A percentile compares a stretch with the other conserved stretches of the same genome.
These are phyloP conservation scores for Borovskyia barvae DNA, from an alignment of 208 protist species.

Conservation along the genomic window DNA sequence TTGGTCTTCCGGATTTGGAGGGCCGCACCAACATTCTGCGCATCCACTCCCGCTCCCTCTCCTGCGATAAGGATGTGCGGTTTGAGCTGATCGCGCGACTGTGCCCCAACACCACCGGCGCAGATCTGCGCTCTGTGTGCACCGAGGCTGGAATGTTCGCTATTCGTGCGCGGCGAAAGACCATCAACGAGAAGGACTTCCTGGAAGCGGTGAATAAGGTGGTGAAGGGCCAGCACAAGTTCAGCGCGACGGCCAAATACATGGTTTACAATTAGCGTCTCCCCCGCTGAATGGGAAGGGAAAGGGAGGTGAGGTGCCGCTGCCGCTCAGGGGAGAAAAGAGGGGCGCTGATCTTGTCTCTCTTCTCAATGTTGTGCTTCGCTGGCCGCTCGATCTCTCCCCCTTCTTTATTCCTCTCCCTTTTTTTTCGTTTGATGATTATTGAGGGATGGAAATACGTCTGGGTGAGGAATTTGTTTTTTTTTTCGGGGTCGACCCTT, in stretches of 20 bases:
- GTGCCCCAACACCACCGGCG: slow-evolving; percentile 98
- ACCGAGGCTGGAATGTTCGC: slow-evolving; percentile 99
- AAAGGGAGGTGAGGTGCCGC: background rate
- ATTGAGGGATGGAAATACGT: too few relatives aligned
- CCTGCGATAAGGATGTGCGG: slow-evolving; percentile 96
- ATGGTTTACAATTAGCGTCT: slow-evolving; percentile 98
- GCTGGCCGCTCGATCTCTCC: background rate
- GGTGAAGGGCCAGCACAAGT: slow-evolving; percentile 99
- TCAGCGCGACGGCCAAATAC: slow-evolving; percentile 99
- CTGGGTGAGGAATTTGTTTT: too few relatives aligned
- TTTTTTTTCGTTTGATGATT: slow-evolving; percentile 9
- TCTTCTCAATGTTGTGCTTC: background rate
- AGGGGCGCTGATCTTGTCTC: slow-evolving; percentile 17
- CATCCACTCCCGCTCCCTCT: slow-evolving; percentile 99
- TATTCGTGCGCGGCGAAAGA: slow-evolving; percentile 98
- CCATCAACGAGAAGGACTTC: slow-evolving; percentile 99
- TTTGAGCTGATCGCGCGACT: slow-evolving; percentile 99
- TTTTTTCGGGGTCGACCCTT: too few relatives aligned
- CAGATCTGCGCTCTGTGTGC: slow-evolving; percentile 98
- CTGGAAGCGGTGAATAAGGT: slow-evolving; percentile 99
- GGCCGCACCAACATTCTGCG: slow-evolving; percentile 97
- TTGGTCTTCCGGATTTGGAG: slow-evolving; percentile 98
- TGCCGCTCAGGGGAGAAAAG: too few relatives aligned
- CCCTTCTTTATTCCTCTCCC: background rate
- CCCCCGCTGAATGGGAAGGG: background rate